Base-by-base conservation (phyloP, 371 early-diverging fungal species). In the Basidiobolus meristosporus region DNA sequence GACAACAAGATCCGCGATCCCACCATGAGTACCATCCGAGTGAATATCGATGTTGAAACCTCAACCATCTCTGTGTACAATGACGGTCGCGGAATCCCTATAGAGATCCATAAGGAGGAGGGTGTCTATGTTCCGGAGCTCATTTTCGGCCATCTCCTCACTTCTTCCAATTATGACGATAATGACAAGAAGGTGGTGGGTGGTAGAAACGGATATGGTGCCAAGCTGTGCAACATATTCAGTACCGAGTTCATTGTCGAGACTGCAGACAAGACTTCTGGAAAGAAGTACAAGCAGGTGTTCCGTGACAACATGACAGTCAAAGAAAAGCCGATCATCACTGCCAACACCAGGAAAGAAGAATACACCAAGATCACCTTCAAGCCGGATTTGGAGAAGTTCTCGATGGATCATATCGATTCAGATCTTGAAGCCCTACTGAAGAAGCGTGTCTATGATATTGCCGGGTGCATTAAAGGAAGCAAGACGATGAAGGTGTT, bases 91-190 rank as follows among this genome's bases (percentile, higher is more conserved):
- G 99, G 99, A 31, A 98, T 99, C 46, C 99, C 99, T 0, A 69
- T 99, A 23, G 80, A 89, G 39, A 79, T 96, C 14, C 99, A 99
- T 55, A 69, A 79, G 38, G 74, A 84, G 39, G 98, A 99, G 52
- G 65, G 81, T 7, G 76, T 95, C 14, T 98, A 95, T 52, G 97
- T 99, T 0, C 99, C 99, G 2, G 99, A 99, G 52, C 70, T 99
- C 37, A 99, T 99, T 40, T 99, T 99, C 69, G 99, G 99, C 0
- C 98, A 99, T 52, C 62, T 99, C 15, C 61, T n/a, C n/a, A n/a
- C n/a, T n/a, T n/a, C n/a, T n/a, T n/a, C 92, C 41, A 99, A 99
- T 69, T 99, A 99, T 57, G 80, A 99, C 57, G 99, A 99, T 57
- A 60, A 74, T 16, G 90, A 99, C 54, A 90, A 98, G 57, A 99